A percentile compares a stretch with the other conserved stretches of the same genome.
Evolutionary conservation across 2,329 filamentous ascomycete species (phyloP).

Genomic region (Claviceps humidiphila): DNA sequence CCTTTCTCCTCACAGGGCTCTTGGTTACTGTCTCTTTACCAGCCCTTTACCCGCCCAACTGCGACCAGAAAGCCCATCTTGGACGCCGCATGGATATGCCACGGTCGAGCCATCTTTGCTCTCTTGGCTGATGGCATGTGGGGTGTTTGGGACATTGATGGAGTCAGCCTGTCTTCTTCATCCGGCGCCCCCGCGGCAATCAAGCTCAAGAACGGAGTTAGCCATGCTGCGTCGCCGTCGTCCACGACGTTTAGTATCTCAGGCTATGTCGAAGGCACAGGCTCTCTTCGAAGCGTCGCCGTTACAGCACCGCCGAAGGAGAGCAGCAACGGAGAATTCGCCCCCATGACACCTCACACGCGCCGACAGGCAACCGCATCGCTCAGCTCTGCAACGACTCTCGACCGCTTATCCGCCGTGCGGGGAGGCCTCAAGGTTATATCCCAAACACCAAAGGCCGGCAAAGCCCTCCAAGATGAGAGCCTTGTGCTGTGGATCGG

Average conservation of each 20-base stretch:
- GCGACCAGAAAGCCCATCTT: conserved; percentile 45
- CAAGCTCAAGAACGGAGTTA: conserved; percentile 37
- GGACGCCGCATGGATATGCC: conserved; percentile 48
- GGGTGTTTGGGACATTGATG: conserved; percentile 56
- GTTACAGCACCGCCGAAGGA: conserved; percentile 21
- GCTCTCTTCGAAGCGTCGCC: conserved; percentile 33
- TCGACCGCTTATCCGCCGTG: conserved; percentile 38
- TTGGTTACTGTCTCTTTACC: conserved; percentile 50
- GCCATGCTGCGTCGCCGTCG: conserved; percentile 43
- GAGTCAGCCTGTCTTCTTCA: conserved; percentile 32
- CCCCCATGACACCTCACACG: conserved; percentile 51
- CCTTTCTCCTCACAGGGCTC: conserved; percentile 45
- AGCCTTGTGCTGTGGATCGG: conserved; percentile 44
- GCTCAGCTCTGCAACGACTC: conserved; percentile 27
- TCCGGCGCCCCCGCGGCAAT: conserved; percentile 31
- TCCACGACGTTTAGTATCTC: conserved; percentile 47
- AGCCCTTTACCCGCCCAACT: conserved; percentile 37
- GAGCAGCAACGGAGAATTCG: conserved; percentile 36
- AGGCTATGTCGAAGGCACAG: conserved; percentile 48
- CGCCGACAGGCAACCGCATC: conserved; percentile 38
- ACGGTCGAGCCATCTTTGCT: conserved; percentile 44
- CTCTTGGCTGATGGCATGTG: conserved; percentile 52
- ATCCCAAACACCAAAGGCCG: conserved; percentile 25
- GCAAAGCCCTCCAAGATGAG: conserved; percentile 36
- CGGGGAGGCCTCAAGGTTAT: conserved; percentile 40